These are phyloP conservation scores for Echium plantagineum DNA, from an alignment of 257 asterid genomes.

Conservation along the genomic window DNA sequence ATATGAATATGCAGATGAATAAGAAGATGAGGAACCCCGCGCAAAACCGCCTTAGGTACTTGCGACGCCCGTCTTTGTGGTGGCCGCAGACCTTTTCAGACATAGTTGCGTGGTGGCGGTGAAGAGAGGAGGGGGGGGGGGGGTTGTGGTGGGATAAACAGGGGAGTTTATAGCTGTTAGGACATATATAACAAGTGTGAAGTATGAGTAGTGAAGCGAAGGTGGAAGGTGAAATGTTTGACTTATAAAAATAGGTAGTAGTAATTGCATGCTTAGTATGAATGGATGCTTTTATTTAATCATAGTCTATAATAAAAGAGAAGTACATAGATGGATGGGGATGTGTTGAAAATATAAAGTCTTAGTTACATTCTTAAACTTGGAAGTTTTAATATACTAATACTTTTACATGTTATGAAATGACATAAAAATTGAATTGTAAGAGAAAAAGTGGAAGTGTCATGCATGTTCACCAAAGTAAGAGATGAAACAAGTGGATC, in stretches of 20 bases:
- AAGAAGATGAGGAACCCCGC: constrained; percentile 24
- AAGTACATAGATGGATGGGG: too few species aligned
- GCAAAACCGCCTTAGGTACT: constrained; percentile 16
- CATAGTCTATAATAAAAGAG: too few species aligned
- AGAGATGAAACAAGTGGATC: too few species aligned
- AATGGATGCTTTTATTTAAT: background rate
- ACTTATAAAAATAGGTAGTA: background rate
- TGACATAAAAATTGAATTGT: too few species aligned
- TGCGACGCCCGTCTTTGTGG: constrained; percentile 42
- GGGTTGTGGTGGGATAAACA: constrained; percentile 1
- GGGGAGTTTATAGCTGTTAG: background rate
- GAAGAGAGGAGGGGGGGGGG: background rate
- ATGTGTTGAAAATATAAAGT: too few species aligned
- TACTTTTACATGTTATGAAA: too few species aligned
- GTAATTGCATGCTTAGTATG: background rate
- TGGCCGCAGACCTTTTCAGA: constrained; percentile 51
- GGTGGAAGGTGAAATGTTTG: background rate
- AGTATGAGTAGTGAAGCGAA: background rate
- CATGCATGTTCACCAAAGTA: too few species aligned
- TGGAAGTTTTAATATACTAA: too few species aligned
- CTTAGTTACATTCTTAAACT: too few species aligned
- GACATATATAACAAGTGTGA: constrained; percentile 1
- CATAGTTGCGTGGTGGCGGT: constrained; percentile 24
- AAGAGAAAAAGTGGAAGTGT: too few species aligned
- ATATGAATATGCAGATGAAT: constrained; percentile 37